Evolutionary conservation across 2,329 filamentous ascomycete genomes (phyloP).

Genomic region (Colletotrichum sp.): DNA sequence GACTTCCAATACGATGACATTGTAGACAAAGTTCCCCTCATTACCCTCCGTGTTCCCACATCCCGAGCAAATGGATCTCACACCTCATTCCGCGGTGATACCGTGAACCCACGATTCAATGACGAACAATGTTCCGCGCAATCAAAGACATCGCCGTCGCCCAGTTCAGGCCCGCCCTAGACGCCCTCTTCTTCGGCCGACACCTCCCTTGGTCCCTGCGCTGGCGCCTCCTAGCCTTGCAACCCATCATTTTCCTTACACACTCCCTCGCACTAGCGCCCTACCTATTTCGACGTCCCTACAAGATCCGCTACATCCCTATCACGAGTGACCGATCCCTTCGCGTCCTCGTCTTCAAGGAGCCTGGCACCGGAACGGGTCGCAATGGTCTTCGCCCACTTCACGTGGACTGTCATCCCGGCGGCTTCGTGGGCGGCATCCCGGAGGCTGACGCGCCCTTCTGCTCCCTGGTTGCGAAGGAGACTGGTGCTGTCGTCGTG

Average conservation of each 20-base stretch:
- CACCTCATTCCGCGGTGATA: neutral
- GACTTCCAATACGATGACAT: neutral
- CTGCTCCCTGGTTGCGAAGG: slow-evolving; percentile 35
- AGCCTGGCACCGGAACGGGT: slow-evolving; percentile 17
- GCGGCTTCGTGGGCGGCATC: slow-evolving; percentile 48
- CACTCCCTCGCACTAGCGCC: slow-evolving; percentile 39
- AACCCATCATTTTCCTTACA: slow-evolving; percentile 43
- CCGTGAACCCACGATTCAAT: neutral
- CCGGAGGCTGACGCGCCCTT: slow-evolving; percentile 42
- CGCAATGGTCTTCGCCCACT: slow-evolving; percentile 37
- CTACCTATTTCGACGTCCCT: slow-evolving; percentile 41
- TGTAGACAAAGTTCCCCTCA: neutral
- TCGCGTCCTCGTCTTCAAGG: slow-evolving; percentile 40
- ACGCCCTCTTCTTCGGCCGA: slow-evolving; percentile 37
- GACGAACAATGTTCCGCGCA: neutral
- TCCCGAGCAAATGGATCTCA: too few relatives aligned
- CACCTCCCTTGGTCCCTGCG: slow-evolving; percentile 42
- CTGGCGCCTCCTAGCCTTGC: slow-evolving; percentile 48
- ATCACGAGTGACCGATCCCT: slow-evolving; percentile 29
- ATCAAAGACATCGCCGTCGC: neutral
- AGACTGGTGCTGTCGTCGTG: slow-evolving; percentile 49
- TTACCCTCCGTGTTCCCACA: neutral
- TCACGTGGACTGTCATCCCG: slow-evolving; percentile 49
- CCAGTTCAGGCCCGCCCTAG: slow-evolving; percentile 32
- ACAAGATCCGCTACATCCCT: slow-evolving; percentile 36